phyloP scores from a whole-genome alignment of 129 eudicot species.

The Centella asiatica region DNA sequence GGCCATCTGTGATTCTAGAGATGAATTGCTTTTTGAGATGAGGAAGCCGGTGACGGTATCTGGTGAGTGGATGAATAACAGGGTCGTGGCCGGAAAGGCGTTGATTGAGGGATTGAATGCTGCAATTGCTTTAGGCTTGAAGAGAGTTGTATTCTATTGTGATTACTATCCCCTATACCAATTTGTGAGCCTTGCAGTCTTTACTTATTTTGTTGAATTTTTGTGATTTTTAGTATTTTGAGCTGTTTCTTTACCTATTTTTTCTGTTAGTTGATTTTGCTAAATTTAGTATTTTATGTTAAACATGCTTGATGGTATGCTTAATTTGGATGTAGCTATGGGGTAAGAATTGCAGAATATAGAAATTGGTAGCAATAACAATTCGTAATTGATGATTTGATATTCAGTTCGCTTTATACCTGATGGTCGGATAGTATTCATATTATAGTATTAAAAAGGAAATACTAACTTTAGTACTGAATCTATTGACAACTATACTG shows the following conservation, averaged over 20 bases:
- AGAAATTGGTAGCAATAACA: too few species aligned
- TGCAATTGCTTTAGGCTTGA: slow-evolving; percentile 40
- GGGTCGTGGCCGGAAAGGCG: slow-evolving; percentile 33
- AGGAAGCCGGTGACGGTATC: slow-evolving; percentile 31
- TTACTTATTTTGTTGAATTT: not conserved
- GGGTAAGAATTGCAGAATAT: too few species aligned
- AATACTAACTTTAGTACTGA: not conserved
- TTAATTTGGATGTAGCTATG: not conserved
- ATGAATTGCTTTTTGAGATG: slow-evolving; percentile 46
- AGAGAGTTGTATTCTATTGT: slow-evolving; percentile 39
- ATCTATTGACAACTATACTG: too few species aligned
- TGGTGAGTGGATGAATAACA: slow-evolving; percentile 20
- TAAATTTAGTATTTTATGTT: too few species aligned
- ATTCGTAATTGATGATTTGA: not conserved
- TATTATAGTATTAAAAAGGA: not conserved
- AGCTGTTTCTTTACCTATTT: not conserved
- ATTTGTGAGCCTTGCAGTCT: slow-evolving; percentile 32
- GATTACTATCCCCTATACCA: slow-evolving; percentile 44
- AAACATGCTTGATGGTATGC: too few species aligned
- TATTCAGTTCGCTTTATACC: too few species aligned
- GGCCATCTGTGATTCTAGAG: slow-evolving; percentile 56
- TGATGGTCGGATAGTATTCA: not conserved
- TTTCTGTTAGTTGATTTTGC: not conserved
- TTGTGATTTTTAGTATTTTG: not conserved
- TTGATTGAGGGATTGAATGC: slow-evolving; percentile 52